A percentile compares a stretch with the other conserved stretches of the same genome.
Evolutionary conservation across 208 protist genomes (phyloP).

Genomic region (Hexamita inflata): DNA sequence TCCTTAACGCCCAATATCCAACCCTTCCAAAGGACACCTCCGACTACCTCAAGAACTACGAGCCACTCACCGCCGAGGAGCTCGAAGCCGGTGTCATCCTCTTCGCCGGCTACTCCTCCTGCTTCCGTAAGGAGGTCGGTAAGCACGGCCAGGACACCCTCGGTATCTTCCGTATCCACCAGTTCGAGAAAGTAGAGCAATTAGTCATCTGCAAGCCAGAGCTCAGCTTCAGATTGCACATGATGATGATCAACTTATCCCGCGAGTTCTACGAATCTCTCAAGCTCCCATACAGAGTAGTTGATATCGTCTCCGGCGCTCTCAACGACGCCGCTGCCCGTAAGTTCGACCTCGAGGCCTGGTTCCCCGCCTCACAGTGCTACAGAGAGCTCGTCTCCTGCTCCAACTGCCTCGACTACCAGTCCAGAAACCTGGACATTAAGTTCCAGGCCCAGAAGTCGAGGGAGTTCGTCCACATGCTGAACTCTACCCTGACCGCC

Average conservation of each 20-base stretch:
- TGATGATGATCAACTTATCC: slow-evolving; percentile 68
- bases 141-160: slow-evolving; percentile 70
- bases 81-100: too few species aligned
- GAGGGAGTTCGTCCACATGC: slow-evolving; percentile 89
- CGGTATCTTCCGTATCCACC: slow-evolving; percentile 81
- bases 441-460: slow-evolving; percentile 39
- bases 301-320: slow-evolving; percentile 74
- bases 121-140: slow-evolving; percentile 95
- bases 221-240: slow-evolving; percentile 64
- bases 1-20: too few species aligned
- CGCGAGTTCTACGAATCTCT: slow-evolving; percentile 76
- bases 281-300: slow-evolving; percentile 70
- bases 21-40: too few species aligned
- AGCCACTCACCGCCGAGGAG: too few species aligned
- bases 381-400: slow-evolving; percentile 98
- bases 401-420: slow-evolving; percentile 99
- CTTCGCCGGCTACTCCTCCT: slow-evolving; percentile 89
- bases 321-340: slow-evolving; percentile 94
- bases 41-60: too few species aligned
- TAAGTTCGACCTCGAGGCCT: slow-evolving; percentile 98
- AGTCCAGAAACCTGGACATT: slow-evolving; percentile 66
- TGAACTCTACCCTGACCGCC: slow-evolving; percentile 84
- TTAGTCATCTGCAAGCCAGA: slow-evolving; percentile 65
- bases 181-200: slow-evolving; percentile 89
- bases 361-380: slow-evolving; percentile 80